Evolutionary conservation across 2,329 filamentous ascomycete genomes (phyloP), one percentile per base, ranked within the genome.

Genomic region (Scedosporium boydii): DNA sequence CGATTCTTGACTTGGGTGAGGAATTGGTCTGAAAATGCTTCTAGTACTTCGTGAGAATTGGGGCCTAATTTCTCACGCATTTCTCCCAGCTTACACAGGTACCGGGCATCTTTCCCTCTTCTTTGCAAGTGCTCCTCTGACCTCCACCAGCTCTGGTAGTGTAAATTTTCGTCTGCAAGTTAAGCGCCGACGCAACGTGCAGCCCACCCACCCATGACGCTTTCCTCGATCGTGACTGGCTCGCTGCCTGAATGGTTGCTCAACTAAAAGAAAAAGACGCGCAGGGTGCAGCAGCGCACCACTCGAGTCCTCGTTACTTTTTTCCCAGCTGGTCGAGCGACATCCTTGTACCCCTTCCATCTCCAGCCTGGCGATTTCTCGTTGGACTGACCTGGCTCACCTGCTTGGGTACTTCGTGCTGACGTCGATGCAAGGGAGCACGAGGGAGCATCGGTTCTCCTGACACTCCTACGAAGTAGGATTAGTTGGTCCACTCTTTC

Each of bases 101-200:
- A 29, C 27, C 6, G 34, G 34, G 51, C 23, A 12, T 21, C 18
- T 55, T 55, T 18, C 51, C 23, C 51, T 12, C 23, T 48, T 55
- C 34, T 38, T 38, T 14, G 34, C 34, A 38, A 10, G 34, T 38
- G 10, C 34, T 38, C 34, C 34, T 38, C 2, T 38, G 34, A 38
- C 34, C 34, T 38, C 29, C 7, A 9, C 29, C 7, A 9, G 29
- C 29, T 34, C 34, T 38, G 34, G 34, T 38, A 38, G 9, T 55
- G 21, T 18, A 23, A 60, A 53, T 26, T 60, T 34, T 34, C n/a
- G n/a, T 58, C 60, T 62, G 60, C 60, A 62, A 10, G 51, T 58
- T 62, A 62, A 62, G 60, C 60, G 60, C 60, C 60, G 60, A 62
- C 18, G 60, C 60, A 62, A 62, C 60, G 21, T 62, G 60, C 53